Base-by-base conservation (phyloP, 2,329 filamentous ascomycete genomes). In the Madurella mycetomatis region DNA sequence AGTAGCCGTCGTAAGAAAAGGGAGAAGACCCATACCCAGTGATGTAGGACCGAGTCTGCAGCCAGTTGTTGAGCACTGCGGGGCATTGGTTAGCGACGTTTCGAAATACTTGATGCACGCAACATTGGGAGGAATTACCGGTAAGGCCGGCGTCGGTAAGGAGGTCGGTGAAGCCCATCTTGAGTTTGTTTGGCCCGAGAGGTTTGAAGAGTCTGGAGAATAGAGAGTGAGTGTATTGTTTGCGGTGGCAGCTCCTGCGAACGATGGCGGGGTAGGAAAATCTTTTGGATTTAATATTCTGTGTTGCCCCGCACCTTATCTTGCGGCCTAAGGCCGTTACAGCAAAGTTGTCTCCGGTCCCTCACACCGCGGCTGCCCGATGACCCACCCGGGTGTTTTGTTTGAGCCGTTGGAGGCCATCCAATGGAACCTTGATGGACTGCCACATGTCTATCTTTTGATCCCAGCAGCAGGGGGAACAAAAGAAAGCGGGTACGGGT, bases 131-230 rank as follows among this genome's bases (percentile, higher is more conserved):
- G 4, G 43, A 47, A 58, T 37, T 57, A 64, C 62, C 60, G 60
- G 63, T 47, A 50, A 64, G 59, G 45, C 63, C 63, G 59, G 62
- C 62, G 41, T 65, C 63, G 49, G 61, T 57, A 51, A 62, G 46
- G 45, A 65, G 60, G 51, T 65, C 63, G 31, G 62, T 63, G 62
- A 65, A 65, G 54, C 63, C 63, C 63, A 65, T 65, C 49, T 57
- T 64, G 59, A 46, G 31, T 49, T 39, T 41, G 48, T 51, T 54
- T 37, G 19, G 46, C 43, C 49, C 54, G 41, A 34, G 25, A 13
- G 40, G 41, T n/a, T 41, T 19, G 41, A 53, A 32, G 56, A 46
- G 32, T 48, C 47, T 43, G 41, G 40, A 25, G 47, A 45, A 45
- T 41, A 5, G 25, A 41, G 40, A 41, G 25, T 42, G 17, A 41